Base-by-base conservation (phyloP, 805 yeast genomes). In the Clavispora fructus region DNA sequence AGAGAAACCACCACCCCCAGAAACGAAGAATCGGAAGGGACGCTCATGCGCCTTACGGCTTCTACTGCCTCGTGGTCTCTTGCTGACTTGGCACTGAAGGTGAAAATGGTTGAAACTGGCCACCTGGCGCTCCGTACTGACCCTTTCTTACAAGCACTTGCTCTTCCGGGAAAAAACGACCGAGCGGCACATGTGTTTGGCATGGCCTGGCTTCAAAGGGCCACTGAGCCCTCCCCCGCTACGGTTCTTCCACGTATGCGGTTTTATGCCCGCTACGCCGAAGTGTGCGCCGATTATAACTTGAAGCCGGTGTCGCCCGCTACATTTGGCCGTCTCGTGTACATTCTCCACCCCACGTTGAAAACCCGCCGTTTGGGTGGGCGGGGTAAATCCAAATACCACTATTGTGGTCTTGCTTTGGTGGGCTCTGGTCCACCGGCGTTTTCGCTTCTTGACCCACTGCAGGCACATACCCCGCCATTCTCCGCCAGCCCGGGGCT, bases 381-480 rank as follows among this genome's bases (percentile, higher is more conserved):
- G 62, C 73, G 95, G 42, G 91, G 91, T 2, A 85, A 83, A 58
- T 82, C 92, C 17, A 85, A 85, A 60, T 90, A 90, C 63, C 95
- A 88, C 61, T 89, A 87, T 59, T 85, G 92, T 63, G 95, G 95
- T 3, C 73, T 90, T 43, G 75, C 74, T 53, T 55, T 75, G 40
- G 30, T 40, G 16, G 54, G 56, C 11, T 53, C 35, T 8, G 37
- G 25, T 3, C 6, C 37, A 8, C 7, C 13, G 9, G 25, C 7
- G 4, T 23, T 16, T 12, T 6, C 37, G 11, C 37, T 33, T 10
- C 23, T 33, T 11, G 37, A 33, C 9, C 37, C 46, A 33, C 47
- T 31, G 44, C 54, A 23, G 53, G 55, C 30, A 46, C 47, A 44
- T 11, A 44, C 57, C 6, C 49, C 56, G 7, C 25, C 49, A 7